Conservation (phyloP, 2,329 filamentous ascomycete genomes). For the Raffaelea deltoideospora region DNA sequence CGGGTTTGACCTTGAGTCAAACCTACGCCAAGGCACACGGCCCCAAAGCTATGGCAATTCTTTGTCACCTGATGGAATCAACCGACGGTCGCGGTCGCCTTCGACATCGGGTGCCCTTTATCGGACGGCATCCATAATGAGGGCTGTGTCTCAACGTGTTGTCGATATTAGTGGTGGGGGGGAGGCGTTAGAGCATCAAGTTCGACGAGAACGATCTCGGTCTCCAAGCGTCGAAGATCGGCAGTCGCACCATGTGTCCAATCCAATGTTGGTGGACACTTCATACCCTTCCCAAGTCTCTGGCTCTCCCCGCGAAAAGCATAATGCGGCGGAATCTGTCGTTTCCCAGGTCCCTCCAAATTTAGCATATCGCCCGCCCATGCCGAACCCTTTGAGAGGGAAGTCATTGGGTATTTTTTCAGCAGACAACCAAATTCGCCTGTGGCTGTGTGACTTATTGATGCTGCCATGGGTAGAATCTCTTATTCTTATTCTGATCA, state of each 20-base stretch:
- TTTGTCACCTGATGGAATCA: constrained; percentile 33
- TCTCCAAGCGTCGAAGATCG: constrained; percentile 32
- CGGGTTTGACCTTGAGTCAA: constrained; percentile 41
- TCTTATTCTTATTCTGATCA: constrained; percentile 69
- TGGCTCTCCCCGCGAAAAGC: constrained; percentile 30
- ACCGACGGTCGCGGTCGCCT: constrained; percentile 43
- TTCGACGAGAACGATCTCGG: constrained; percentile 39
- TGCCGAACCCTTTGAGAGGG: constrained; percentile 68
- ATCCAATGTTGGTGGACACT: constrained; percentile 28
- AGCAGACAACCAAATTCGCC: constrained; percentile 59
- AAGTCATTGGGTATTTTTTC: constrained; percentile 76
- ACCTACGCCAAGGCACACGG: constrained; percentile 21
- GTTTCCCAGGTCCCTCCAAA: constrained; percentile 14
- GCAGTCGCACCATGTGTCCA: constrained; percentile 29
- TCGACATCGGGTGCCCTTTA: constrained; percentile 50
- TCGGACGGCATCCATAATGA: constrained; percentile 60
- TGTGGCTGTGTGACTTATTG: constrained; percentile 64
- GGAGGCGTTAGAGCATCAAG: constrained; percentile 61
- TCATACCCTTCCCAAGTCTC: constrained; percentile 35
- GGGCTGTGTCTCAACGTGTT: constrained; percentile 88
- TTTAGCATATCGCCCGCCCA: constrained; percentile 15
- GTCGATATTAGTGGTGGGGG: constrained; percentile 94
- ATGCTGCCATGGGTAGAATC: constrained; percentile 82
- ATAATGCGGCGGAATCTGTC: constrained; percentile 16
- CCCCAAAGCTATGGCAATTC: constrained; percentile 42